phyloP scores from a whole-genome alignment of 176 grass and related monocot genomes.

The Stipa capillata region DNA sequence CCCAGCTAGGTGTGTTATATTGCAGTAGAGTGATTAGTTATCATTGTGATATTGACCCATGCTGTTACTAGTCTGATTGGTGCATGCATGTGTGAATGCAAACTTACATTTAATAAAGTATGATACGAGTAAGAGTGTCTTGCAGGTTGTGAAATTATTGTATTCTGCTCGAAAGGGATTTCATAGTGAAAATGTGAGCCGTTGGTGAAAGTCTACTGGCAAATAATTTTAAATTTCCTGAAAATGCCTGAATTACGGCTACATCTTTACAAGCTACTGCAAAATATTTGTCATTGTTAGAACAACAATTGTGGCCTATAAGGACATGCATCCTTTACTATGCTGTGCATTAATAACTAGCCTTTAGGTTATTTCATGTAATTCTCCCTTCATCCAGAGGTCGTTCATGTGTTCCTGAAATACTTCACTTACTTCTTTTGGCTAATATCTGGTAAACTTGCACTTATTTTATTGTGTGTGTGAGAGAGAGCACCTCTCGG shows the following conservation, averaged over 20 bases:
- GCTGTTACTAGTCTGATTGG: background rate
- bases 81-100: conserved; percentile 17
- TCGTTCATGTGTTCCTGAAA: background rate
- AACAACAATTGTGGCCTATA: background rate
- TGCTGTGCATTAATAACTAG: background rate
- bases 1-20: background rate
- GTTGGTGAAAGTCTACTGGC: background rate
- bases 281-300: background rate
- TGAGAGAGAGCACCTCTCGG: background rate
- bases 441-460: background rate
- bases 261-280: background rate
- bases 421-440: background rate
- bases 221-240: background rate
- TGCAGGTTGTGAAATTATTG: conserved; percentile 20
- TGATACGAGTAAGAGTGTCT: conserved; percentile 7
- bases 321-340: background rate
- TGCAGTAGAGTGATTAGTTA: background rate
- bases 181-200: background rate
- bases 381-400: background rate
- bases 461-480: background rate
- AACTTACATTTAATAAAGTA: conserved; percentile 21
- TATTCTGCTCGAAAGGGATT: conserved; percentile 17
- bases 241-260: background rate
- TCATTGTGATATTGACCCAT: conserved; percentile 15
- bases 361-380: no score